phyloP scores from a whole-genome alignment of 2,329 filamentous ascomycete genomes.

The Elsinoe arachidis region DNA sequence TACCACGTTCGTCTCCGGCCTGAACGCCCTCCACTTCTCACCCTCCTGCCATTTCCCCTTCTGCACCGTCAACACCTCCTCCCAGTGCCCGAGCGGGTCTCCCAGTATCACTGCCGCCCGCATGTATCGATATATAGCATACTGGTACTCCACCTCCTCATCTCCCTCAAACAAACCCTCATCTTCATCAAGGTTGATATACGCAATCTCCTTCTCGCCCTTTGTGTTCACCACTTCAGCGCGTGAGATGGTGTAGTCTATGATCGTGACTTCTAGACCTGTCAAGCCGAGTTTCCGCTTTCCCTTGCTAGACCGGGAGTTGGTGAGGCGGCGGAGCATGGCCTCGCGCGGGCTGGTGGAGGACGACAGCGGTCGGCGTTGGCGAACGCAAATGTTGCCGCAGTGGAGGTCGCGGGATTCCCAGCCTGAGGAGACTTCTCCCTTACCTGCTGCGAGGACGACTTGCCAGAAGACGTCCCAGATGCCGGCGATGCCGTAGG shows the following conservation, averaged over 20 bases:
- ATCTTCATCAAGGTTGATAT: constrained; percentile 39
- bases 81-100: constrained; percentile 32
- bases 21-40: constrained; percentile 44
- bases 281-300: constrained; percentile 42
- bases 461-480: constrained; percentile 62
- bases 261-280: constrained; percentile 53
- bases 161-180: constrained; percentile 39
- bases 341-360: constrained; percentile 6
- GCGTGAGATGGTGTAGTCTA: constrained; percentile 61
- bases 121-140: constrained; percentile 49
- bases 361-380: background rate
- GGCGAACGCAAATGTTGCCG: constrained; percentile 54
- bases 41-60: constrained; percentile 18
- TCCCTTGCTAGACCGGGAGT: background rate
- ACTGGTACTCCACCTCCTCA: constrained; percentile 43
- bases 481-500: constrained; percentile 33
- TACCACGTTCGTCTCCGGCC: constrained; percentile 53
- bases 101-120: constrained; percentile 32
- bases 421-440: constrained; percentile 51
- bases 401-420: constrained; percentile 60
- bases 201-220: constrained; percentile 31
- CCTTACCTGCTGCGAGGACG: constrained; percentile 52
- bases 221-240: constrained; percentile 37
- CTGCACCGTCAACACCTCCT: constrained; percentile 23
- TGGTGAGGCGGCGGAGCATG: background rate